A percentile compares a stretch with the other conserved stretches of the same genome.
Conservation (phyloP, 768 basidiomycete species). For the Cyclocybe cylindracea region DNA sequence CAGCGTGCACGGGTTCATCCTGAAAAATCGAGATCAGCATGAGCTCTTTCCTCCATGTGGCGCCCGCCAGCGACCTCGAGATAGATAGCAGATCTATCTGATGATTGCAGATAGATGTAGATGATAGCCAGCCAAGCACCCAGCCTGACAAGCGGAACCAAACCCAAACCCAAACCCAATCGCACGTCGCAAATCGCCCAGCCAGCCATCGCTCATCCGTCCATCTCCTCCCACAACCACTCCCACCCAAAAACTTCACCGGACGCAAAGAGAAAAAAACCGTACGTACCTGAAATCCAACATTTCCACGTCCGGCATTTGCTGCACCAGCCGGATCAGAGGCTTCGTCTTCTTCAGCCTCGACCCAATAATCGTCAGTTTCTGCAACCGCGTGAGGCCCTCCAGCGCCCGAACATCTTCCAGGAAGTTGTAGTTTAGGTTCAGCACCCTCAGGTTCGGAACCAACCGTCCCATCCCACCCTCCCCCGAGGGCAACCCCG, state of each 20-base stretch:
- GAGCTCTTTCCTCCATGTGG: constrained; percentile 2
- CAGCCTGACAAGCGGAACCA: constrained; percentile 7
- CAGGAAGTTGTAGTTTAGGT: constrained; percentile 97
- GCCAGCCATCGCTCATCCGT: too few species aligned
- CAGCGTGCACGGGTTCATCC: constrained; percentile 96
- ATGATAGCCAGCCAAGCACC: too few species aligned
- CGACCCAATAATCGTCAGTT: constrained; percentile 85
- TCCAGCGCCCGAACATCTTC: constrained; percentile 68
- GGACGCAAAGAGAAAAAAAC: background rate
- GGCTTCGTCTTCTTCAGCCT: constrained; percentile 74
- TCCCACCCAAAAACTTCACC: too few species aligned
- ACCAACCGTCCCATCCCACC: constrained; percentile 57
- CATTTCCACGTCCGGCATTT: constrained; percentile 83
- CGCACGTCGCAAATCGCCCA: too few species aligned
- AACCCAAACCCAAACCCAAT: background rate
- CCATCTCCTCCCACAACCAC: too few species aligned
- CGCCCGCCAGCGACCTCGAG: too few species aligned
- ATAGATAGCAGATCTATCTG: too few species aligned
- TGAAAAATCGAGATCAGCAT: constrained; percentile 19
- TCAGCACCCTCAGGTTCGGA: constrained; percentile 88
- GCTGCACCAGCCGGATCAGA: constrained; percentile 69
- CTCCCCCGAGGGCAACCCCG: constrained; percentile 53
- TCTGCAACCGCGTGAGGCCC: constrained; percentile 75
- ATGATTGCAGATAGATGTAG: too few species aligned
- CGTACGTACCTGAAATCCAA: constrained; percentile 75